Conservation (phyloP, 148 eudicot genomes). For the Beta vulgaris region DNA sequence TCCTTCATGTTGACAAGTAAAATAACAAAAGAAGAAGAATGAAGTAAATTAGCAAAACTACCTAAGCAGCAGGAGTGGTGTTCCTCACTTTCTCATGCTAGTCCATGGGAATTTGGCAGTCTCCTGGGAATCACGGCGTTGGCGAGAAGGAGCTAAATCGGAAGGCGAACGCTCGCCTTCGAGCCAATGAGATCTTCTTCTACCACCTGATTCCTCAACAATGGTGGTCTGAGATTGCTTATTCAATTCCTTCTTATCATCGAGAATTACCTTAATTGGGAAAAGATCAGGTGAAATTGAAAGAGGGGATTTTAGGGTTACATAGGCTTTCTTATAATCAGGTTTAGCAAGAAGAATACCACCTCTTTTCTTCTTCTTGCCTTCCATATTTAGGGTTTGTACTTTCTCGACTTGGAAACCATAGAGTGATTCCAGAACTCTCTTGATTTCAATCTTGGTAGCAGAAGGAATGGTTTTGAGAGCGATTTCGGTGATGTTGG, state of each 20-base stretch:
- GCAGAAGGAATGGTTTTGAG: conserved; percentile 97
- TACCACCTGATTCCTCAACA: conserved; percentile 53
- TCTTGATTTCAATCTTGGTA: conserved; percentile 70
- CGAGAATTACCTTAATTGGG: conserved; percentile 61
- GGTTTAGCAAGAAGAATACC: conserved; percentile 75
- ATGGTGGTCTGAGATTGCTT: conserved; percentile 63
- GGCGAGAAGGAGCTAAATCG: conserved; percentile 11
- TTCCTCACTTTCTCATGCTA: conserved; percentile 56
- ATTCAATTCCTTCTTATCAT: conserved; percentile 49
- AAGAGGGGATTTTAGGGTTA: conserved; percentile 57
- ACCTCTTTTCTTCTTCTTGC: conserved; percentile 89
- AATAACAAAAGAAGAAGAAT: not conserved
- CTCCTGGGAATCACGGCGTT: conserved; percentile 23
- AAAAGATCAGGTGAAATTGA: conserved; percentile 75
- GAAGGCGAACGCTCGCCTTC: conserved; percentile 34
- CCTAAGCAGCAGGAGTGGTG: conserved; percentile 40
- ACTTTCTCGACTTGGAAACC: conserved; percentile 85
- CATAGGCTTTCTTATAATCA: conserved; percentile 84
- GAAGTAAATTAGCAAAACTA: conserved; percentile 25
- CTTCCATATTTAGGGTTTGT: conserved; percentile 81
- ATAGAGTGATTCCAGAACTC: conserved; percentile 80
- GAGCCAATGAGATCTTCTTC: conserved; percentile 79
- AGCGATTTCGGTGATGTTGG: conserved; percentile 79
- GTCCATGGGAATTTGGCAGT: conserved; percentile 71
- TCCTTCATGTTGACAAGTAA: not conserved